Evolutionary conservation across 495 filamentous ascomycete species (phyloP).

Genomic region (Parathielavia hyrcaniae): DNA sequence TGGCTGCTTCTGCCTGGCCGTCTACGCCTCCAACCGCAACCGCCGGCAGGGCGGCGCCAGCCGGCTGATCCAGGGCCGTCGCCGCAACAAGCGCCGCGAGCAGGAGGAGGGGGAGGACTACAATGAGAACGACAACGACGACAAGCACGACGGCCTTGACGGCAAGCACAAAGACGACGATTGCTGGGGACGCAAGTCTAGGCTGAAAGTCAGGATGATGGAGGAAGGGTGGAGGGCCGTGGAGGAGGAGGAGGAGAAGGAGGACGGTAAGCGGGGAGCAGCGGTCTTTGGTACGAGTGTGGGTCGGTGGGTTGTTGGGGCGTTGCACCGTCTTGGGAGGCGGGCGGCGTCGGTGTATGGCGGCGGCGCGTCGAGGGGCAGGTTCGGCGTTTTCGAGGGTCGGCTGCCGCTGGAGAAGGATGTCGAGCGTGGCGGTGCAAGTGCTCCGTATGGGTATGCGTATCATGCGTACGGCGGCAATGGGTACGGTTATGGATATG

Average conservation of each 20-base stretch:
- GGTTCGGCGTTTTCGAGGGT: not conserved
- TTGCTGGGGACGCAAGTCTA: too few species aligned
- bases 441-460: too few species aligned
- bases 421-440: constrained; percentile 5
- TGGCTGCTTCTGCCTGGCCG: constrained; percentile 5
- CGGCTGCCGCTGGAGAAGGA: not conserved
- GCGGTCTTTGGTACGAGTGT: not conserved
- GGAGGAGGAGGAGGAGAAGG: not conserved
- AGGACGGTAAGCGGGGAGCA: too few species aligned
- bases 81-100: not conserved
- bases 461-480: too few species aligned
- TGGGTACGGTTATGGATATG: too few species aligned
- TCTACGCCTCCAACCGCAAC: constrained; percentile 16
- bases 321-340: not conserved
- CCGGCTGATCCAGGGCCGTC: not conserved
- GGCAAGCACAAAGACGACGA: too few species aligned
- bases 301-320: not conserved
- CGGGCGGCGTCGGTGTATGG: not conserved
- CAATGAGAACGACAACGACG: not conserved
- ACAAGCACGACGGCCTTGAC: not conserved
- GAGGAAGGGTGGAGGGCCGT: not conserved
- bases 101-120: too few species aligned
- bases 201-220: too few species aligned
- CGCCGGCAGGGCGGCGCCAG: not conserved
- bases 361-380: not conserved